Conservation (phyloP, 192 early-diverging fungal species). For the Coemansia guatemalensis region DNA sequence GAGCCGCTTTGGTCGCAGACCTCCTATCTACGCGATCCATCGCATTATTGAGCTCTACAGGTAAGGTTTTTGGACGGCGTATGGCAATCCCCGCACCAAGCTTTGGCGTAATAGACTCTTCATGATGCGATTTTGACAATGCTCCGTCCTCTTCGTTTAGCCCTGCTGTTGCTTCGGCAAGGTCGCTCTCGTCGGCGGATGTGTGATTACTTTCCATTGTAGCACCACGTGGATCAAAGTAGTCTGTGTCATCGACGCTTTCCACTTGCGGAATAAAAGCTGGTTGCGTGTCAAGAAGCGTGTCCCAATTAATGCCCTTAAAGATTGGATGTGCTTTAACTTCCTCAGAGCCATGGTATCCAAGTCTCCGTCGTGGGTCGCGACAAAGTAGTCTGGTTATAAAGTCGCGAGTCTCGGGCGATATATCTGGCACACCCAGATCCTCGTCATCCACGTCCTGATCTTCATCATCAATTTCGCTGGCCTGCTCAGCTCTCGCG, state of each 20-base stretch:
- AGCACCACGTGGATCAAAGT: conserved; percentile 91
- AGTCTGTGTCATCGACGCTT: conserved; percentile 81
- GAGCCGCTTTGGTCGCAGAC: too few relatives aligned
- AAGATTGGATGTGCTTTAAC: conserved; percentile 69
- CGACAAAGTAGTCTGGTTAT: conserved; percentile 59
- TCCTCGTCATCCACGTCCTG: conserved; percentile 21
- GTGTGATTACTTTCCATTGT: conserved; percentile 48
- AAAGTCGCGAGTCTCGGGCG: conserved; percentile 47
- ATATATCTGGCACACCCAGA: conserved; percentile 14
- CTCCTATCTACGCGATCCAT: not conserved
- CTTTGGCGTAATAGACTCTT: conserved; percentile 1
- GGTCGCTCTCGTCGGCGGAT: not conserved
- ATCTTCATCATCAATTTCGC: not conserved
- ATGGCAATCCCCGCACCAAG: conserved; percentile 4
- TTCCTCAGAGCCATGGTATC: conserved; percentile 56
- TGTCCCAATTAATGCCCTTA: conserved; percentile 59
- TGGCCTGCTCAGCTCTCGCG: not conserved
- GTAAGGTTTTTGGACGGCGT: conserved; percentile 31
- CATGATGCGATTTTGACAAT: conserved; percentile 15
- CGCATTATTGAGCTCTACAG: conserved; percentile 9
- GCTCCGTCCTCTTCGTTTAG: not conserved
- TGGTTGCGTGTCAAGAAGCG: conserved; percentile 62
- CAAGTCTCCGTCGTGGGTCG: conserved; percentile 61
- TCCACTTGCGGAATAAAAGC: conserved; percentile 80
- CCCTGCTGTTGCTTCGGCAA: conserved; percentile 13